Base-by-base conservation (phyloP, 1,139 yeast species). In the Candida freyschussii region DNA sequence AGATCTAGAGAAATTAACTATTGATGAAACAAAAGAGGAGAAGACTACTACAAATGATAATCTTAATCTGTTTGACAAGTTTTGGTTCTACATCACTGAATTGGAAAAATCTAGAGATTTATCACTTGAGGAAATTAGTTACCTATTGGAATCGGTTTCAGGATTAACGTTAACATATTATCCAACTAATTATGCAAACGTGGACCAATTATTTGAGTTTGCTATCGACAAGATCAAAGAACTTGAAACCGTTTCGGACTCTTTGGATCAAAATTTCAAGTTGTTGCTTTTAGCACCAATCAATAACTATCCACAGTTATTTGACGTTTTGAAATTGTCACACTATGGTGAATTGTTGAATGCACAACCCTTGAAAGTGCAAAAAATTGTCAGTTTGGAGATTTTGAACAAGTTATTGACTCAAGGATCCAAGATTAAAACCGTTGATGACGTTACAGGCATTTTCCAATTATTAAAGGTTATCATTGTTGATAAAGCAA, bases 91-190 rank as follows among this genome's bases (percentile, higher is more conserved):
- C 49, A 70, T 83, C 39, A 57, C 65, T 22, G 67, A 67, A 29
- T 56, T 85, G 18, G 65, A 68, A 36, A 65, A 72, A 32, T 57
- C 66, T 7, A 75, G 81, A 37, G 82, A 79, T 32, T 58, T 87
- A 17, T 64, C 87, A 0, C 53, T 75, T 15, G 75, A 72, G 28
- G 93, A 84, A 43, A 75, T 76, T 37, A 70, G 85, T 6, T 67
- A 72, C 1, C 65, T 87, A 19, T 63, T 86, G 29, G 78, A 77
- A 37, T 74, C 83, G 12, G 69, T 84, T 25, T 68, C 82, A 32
- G 72, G 72, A 41, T 59, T 89, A 26, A 69, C 87, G 0, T 62
- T 84, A 32, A 67, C 72, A 8, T 83, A 80, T 62, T 84, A 83
- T 48, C 83, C 86, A 2, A 63, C 68, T 1, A 71, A 76, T 39